Conservation (phyloP, 768 basidiomycete species). For the Suillus clintonianus region DNA sequence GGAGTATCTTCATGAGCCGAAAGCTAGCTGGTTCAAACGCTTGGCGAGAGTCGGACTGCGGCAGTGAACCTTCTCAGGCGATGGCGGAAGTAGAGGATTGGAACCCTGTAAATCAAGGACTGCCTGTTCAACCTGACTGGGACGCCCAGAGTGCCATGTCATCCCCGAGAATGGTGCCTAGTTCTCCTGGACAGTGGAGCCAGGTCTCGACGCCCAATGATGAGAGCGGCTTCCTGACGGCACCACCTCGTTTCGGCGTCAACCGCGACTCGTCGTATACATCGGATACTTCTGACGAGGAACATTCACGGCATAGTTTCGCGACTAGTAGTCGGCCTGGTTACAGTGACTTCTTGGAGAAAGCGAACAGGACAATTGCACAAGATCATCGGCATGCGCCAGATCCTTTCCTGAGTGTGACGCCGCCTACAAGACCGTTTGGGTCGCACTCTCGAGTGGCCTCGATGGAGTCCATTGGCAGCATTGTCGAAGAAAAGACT, state of each 20-base stretch:
- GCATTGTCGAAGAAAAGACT: slow-evolving; percentile 88
- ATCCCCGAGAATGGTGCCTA: slow-evolving; percentile 40
- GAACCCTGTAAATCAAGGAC: slow-evolving; percentile 67
- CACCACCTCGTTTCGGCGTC: slow-evolving; percentile 34
- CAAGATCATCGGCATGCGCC: slow-evolving; percentile 75
- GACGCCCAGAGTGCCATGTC: slow-evolving; percentile 61
- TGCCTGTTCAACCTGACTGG: slow-evolving; percentile 78
- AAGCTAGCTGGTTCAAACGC: slow-evolving; percentile 68
- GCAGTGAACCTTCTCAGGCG: slow-evolving; percentile 40
- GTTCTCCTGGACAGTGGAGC: slow-evolving; percentile 67
- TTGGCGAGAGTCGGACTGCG: slow-evolving; percentile 75
- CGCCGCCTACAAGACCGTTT: slow-evolving; percentile 72
- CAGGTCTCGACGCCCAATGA: slow-evolving; percentile 54
- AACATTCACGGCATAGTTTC: slow-evolving; percentile 44
- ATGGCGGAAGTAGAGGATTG: slow-evolving; percentile 77
- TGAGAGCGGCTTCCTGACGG: slow-evolving; percentile 40
- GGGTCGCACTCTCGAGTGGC: slow-evolving; percentile 77
- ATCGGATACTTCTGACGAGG: slow-evolving; percentile 65
- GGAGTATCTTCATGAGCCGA: slow-evolving; percentile 77
- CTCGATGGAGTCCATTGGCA: slow-evolving; percentile 89
- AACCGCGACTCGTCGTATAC: slow-evolving; percentile 23
- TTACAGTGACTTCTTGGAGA: slow-evolving; percentile 80
- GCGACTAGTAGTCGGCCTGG: slow-evolving; percentile 37
- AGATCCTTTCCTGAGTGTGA: slow-evolving; percentile 80
- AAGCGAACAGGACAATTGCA: slow-evolving; percentile 82